Evolutionary conservation across 163 green algal species (phyloP).

Genomic region (Scenedesmus sp.): DNA sequence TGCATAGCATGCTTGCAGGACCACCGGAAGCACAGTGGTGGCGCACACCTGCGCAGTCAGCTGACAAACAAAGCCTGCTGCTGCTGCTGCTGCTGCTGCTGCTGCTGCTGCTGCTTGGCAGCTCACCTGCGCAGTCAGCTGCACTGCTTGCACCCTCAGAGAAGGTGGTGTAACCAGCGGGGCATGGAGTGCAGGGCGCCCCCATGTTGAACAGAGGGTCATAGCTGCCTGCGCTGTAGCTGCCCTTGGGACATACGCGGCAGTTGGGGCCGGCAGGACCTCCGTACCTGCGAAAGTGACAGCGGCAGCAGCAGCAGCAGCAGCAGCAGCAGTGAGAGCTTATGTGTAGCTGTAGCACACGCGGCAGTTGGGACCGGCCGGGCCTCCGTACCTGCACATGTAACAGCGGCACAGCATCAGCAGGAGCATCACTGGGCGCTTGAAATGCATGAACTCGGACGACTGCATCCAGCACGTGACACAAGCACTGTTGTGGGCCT

Average conservation of each 20-base stretch:
- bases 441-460: no score
- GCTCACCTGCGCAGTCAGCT: constrained; percentile 1
- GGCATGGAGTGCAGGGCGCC: neutral
- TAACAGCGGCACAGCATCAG: no score
- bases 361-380: no score
- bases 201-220: neutral
- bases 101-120: neutral
- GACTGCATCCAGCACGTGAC: no score
- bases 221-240: neutral
- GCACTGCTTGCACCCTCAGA: neutral
- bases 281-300: neutral
- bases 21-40: no score
- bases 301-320: neutral
- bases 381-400: no score
- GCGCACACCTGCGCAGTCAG: neutral
- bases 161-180: constrained; percentile 7
- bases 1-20: no score
- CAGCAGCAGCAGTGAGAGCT: neutral
- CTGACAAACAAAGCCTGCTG: neutral
- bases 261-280: neutral
- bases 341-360: no score
- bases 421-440: no score
- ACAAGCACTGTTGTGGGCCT: no score
- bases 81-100: no score
- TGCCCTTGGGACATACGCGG: neutral